These are phyloP conservation scores for Schwanniomyces polymorphus DNA, from an alignment of 805 yeast species.

Conservation along the genomic window DNA sequence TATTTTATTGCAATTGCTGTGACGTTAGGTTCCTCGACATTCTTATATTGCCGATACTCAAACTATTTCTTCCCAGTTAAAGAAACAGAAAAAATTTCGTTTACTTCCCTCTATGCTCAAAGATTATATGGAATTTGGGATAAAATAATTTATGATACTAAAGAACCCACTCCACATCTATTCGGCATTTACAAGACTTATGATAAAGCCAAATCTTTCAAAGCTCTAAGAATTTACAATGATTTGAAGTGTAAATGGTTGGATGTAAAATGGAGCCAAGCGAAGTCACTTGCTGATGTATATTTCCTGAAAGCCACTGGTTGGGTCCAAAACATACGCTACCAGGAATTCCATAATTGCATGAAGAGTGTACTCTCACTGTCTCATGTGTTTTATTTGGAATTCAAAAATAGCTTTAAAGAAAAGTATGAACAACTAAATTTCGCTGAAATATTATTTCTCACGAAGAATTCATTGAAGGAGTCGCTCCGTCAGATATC, in stretches of 20 bases:
- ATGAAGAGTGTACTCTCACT: background rate
- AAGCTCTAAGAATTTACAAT: background rate
- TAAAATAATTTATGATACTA: slow-evolving; percentile 8
- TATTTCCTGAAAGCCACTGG: background rate
- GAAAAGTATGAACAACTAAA: background rate
- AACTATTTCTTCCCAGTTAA: background rate
- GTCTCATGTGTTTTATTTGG: background rate
- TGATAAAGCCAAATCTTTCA: background rate
- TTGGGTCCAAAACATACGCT: background rate
- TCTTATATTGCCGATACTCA: background rate
- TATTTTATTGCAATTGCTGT: slow-evolving; percentile 7
- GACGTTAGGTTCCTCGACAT: background rate
- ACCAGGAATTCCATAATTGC: background rate
- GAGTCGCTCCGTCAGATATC: background rate
- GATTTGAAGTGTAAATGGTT: background rate
- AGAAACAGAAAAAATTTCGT: background rate
- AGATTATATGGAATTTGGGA: slow-evolving; percentile 6
- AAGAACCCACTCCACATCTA: background rate
- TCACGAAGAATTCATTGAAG: background rate
- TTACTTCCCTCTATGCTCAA: background rate
- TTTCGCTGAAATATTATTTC: background rate
- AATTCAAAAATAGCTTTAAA: background rate
- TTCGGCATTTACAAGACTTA: slow-evolving; percentile 2
- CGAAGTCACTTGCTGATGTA: background rate
- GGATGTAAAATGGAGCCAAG: background rate